phyloP scores from a whole-genome alignment of 805 yeast species.

The Schwanniomyces polymorphus region DNA sequence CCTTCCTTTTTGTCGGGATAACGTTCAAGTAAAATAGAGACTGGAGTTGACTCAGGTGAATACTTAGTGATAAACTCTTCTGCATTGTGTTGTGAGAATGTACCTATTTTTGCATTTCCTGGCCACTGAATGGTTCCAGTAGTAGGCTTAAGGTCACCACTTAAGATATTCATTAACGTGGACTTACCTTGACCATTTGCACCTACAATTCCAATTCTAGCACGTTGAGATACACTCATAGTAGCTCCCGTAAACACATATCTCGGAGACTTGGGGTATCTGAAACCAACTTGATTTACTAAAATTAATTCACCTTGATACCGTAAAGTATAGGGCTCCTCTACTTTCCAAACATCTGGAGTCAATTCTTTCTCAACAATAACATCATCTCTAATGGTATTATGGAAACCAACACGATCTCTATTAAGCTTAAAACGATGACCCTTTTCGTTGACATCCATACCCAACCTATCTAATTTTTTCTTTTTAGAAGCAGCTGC shows the following conservation, averaged over 20 bases:
- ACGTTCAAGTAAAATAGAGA: background rate
- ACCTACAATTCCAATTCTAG: conserved; percentile 9
- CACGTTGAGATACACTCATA: background rate
- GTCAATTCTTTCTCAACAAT: background rate
- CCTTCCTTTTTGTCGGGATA: background rate
- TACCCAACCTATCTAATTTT: conserved; percentile 1
- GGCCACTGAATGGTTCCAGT: background rate
- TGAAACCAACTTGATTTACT: background rate
- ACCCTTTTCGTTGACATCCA: conserved; percentile 2
- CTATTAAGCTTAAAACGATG: conserved; percentile 2
- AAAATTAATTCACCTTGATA: conserved; percentile 1
- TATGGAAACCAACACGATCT: conserved; percentile 1
- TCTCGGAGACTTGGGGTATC: background rate
- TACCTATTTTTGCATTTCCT: conserved; percentile 1
- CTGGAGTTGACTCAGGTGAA: background rate
- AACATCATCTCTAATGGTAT: background rate
- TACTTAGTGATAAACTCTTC: background rate
- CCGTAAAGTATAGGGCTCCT: background rate
- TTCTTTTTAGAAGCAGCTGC: conserved; percentile 1
- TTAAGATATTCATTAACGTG: conserved; percentile 83
- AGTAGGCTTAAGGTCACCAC: conserved; percentile 23
- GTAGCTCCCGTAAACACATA: background rate
- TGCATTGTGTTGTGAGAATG: background rate
- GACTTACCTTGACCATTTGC: conserved; percentile 52
- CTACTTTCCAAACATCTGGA: background rate